Percentiles rank a stretch among this genome's conserved stretches.
Conservation (phyloP, 768 basidiomycete genomes). For the Rhizopogon vesiculosus region DNA sequence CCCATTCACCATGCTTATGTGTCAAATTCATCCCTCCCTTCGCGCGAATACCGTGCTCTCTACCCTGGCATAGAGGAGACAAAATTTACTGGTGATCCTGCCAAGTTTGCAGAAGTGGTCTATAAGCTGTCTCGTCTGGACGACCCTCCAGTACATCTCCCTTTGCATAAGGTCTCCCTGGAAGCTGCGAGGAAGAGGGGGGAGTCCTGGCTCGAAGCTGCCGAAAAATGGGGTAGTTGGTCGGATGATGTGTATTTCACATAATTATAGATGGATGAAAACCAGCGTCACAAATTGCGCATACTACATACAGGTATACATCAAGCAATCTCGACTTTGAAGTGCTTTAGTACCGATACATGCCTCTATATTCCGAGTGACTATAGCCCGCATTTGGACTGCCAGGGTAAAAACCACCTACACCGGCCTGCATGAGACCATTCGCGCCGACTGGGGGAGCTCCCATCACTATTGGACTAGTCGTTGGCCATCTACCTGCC, state of each 20-base stretch:
- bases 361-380: not conserved
- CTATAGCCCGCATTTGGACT: not conserved
- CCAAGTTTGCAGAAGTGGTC: constrained; percentile 16
- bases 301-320: not conserved
- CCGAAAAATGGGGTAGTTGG: constrained; percentile 16
- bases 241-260: constrained; percentile 18
- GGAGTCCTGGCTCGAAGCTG: constrained; percentile 12
- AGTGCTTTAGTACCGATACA: constrained; percentile 1
- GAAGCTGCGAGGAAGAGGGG: constrained; percentile 17
- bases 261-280: not conserved
- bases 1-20: constrained; percentile 13
- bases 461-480: not conserved
- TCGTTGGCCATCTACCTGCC: not conserved
- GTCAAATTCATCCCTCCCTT: constrained; percentile 20
- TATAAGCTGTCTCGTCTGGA: constrained; percentile 14
- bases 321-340: not conserved
- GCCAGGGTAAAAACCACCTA: not conserved
- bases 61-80: constrained; percentile 13
- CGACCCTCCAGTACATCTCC: constrained; percentile 13
- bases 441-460: not conserved
- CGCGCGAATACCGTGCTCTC: constrained; percentile 18
- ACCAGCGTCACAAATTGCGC: not conserved
- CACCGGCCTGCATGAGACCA: not conserved
- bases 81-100: constrained; percentile 18
- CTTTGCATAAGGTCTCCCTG: constrained; percentile 20